Evolutionary conservation across 1,284 basidiomycete species (phyloP), one percentile per base, ranked within the genome.

Genomic region (Puccinia horiana): DNA sequence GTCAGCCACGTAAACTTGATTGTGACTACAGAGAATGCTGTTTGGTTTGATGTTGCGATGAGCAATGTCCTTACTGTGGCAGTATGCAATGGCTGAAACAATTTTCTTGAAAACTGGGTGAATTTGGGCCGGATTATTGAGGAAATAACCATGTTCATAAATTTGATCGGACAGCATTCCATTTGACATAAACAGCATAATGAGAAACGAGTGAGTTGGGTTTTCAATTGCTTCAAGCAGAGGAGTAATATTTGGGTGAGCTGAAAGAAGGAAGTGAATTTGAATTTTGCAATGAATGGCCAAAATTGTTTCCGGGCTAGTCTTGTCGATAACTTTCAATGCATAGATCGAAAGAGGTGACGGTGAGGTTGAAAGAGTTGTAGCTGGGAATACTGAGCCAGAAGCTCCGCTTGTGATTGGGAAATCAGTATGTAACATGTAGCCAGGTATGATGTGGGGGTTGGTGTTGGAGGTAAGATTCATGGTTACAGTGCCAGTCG

Each of bases 1-100:
- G 88, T 99, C 97, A 79, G 95, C 96, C 86, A 99, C 91, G 84
- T 93, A 92, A 82, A 98, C 91, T 83, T 91, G 90, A 84, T 92
- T 90, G 29, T 87, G 85, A 89, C 93, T 87, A 88, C 95, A 97
- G 83, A 99, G 90, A 84, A 99, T 92, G 88, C 99, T 99, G 89
- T 98, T 96, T 0, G 96, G 96, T 89, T 98, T 99, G 86, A 99
- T 89, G 87, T 98, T 96, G 81, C 96, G 93, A 88, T 98, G 96
- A 89, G 93, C 97, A n/a, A n/a, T n/a, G n/a, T n/a, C 90, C 69
- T 88, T 86, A 26, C 85, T 84, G 85, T 92, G 92, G 85, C 91
- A 91, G 88, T 93, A 94, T 84, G 95, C 92, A 86, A 98, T 93
- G 67, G 95, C 94, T 85, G 96, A 94, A 85, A 98, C 90, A 87